Evolutionary conservation across 164 flowering plant genomes (phyloP), one percentile per base, ranked within the genome.

Genomic region (Paratinospora sagittata): DNA sequence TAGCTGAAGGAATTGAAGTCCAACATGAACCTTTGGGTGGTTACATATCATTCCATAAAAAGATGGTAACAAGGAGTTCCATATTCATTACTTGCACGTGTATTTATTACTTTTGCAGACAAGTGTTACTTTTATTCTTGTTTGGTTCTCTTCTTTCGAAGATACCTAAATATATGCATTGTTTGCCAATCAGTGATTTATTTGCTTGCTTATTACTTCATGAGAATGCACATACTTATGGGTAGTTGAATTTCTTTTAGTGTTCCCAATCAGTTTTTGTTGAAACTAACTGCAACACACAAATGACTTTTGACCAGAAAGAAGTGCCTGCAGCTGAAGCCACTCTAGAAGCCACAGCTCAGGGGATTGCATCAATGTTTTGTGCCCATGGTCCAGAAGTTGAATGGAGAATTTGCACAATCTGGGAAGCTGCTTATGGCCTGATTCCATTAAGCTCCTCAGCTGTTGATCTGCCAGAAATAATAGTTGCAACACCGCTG

Each of bases 391-490:
- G 98, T 58, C 98, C 97, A 36, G 98, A 93, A 78, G 98, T 93
- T 78, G 98, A 93, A 80, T 93, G 98, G 98, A 86, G 98, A 82
- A 93, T 93, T 68, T 93, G 98, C 67, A 93, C 96, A 62, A 91
- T 93, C 26, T 93, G 98, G 98, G 98, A 93, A 84, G 98, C 97
- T 83, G 97, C 98, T 60, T 93, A 93, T 84, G 98, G 98, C 49
- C 74, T 91, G 75, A 85, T 90, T 69, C 97, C 98, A 62, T 76
- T 91, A 68, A 88, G 88, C 75, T 91, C 97, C 24, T 90, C 96
- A 12, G 89, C 85, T 36, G 92, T 90, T 81, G 97, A 91, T 84
- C 89, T 93, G 65, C 98, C 98, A 41, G 98, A 91, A 79, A 91
- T 93, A 41, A 75, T 94, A 69, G 98, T 94, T 49, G 90, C 98